These are phyloP conservation scores for Rubia tinctorum DNA, from an alignment of 305 asterid genomes.

Conservation along the genomic window DNA sequence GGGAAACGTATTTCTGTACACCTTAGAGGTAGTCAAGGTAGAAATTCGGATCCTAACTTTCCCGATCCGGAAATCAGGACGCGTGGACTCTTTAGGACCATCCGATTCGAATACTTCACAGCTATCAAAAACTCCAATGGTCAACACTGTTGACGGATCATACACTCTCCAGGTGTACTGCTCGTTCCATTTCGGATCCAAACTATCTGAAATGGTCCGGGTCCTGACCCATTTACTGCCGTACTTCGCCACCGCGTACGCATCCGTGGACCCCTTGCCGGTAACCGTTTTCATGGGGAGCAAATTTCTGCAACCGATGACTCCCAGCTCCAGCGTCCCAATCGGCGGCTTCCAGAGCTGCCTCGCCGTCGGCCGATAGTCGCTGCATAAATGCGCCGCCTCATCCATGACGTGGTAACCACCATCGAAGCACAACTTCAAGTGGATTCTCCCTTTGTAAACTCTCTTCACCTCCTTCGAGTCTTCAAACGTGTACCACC, in stretches of 20 bases:
- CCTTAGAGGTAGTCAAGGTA: slow-evolving; percentile 52
- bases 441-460: slow-evolving; percentile 67
- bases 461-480: slow-evolving; percentile 45
- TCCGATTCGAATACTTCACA: slow-evolving; percentile 52
- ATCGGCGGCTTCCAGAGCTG: slow-evolving; percentile 81
- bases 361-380: slow-evolving; percentile 81
- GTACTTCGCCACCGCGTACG: slow-evolving; percentile 78
- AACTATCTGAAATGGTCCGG: slow-evolving; percentile 61
- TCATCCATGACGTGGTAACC: slow-evolving; percentile 96
- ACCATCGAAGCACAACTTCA: slow-evolving; percentile 74
- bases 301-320: slow-evolving; percentile 72
- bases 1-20: slow-evolving; percentile 52
- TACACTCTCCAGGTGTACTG: slow-evolving; percentile 86
- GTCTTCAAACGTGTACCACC: slow-evolving; percentile 82
- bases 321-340: slow-evolving; percentile 65
- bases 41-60: slow-evolving; percentile 84
- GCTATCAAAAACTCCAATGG: slow-evolving; percentile 72
- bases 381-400: slow-evolving; percentile 69
- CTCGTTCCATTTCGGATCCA: slow-evolving; percentile 86
- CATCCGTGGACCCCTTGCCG: slow-evolving; percentile 74
- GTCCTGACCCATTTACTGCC: slow-evolving; percentile 87
- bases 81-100: slow-evolving; percentile 29
- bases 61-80: slow-evolving; percentile 65
- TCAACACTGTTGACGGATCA: slow-evolving; percentile 79
- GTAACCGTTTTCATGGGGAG: slow-evolving; percentile 62